These are phyloP conservation scores for Pachysolen tannophilus DNA, from an alignment of 805 yeast genomes.

Conservation along the genomic window DNA sequence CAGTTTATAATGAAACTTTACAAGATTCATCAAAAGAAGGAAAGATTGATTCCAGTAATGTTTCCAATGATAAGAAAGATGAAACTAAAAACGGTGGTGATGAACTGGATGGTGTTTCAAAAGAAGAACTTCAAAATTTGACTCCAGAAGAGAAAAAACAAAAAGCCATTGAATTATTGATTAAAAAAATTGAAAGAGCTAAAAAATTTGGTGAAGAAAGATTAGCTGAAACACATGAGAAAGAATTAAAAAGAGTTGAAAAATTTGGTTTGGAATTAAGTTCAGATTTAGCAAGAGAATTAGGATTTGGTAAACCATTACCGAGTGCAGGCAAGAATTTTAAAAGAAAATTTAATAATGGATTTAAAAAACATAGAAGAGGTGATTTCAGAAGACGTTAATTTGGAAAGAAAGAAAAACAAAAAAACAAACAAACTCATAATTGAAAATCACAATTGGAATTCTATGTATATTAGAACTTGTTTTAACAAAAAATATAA, in stretches of 20 bases:
- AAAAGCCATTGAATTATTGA: conserved; percentile 58
- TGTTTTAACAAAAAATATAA: no score
- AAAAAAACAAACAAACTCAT: no score
- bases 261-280: conserved; percentile 76
- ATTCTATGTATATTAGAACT: no score
- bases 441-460: no score
- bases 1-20: conserved; percentile 11
- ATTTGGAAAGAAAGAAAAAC: no score
- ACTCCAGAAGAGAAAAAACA: conserved; percentile 66
- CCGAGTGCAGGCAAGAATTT: conserved; percentile 5
- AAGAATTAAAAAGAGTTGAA: conserved; percentile 61
- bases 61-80: conserved; percentile 11
- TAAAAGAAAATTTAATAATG: no score
- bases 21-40: conserved; percentile 10
- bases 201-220: conserved; percentile 67
- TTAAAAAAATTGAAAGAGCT: conserved; percentile 62
- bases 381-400: no score
- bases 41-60: no score
- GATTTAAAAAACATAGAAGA: no score
- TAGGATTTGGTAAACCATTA: conserved; percentile 45
- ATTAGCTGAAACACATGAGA: conserved; percentile 42
- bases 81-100: conserved; percentile 4
- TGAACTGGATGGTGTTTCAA: conserved; percentile 13
- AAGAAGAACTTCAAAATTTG: conserved; percentile 27
- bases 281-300: conserved; percentile 58